Evolutionary conservation across 768 basidiomycete genomes (phyloP), one percentile per base, ranked within the genome.

Genomic region (Kwoniella sp.): DNA sequence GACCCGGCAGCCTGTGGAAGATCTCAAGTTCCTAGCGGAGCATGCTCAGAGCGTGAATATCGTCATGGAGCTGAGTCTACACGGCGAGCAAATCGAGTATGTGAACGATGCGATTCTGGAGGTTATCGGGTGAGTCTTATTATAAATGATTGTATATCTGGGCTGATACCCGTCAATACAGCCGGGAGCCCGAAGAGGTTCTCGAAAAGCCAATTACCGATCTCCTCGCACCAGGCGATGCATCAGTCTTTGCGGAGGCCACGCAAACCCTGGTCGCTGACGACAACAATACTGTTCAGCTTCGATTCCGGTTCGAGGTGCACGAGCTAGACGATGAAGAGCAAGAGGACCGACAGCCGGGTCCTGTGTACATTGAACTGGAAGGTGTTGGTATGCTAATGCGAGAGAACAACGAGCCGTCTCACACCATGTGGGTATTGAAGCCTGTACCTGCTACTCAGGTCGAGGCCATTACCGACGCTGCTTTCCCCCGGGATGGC

Each of bases 361-460:
- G 72, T n/a, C 73, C 73, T 1, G 58, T 73, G 0, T 78, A 73
- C 73, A 87, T 89, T 72, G 83, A 82, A 61, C 90, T 98, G 85
- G 92, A 96, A 67, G 95, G 88, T 26, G 93, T 93, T 71, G 95
- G 95, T 15, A 96, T 99, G 95, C 82, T 98, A 64, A 92, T 98
- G 84, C 81, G 88, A 54, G 92, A 96, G 77, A 84, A 91, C 27
- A 83, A 90, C 70, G 81, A 83, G 54, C 84, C 89, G 12, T 88
- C 90, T 14, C 95, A 96, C 74, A 93, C 92, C 12, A 95, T 96
- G 91, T 96, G 91, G 91, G 90, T 93, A 38, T 83, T 91, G 74
- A 89, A 86, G 70, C 88, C 75, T 9, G 70, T 72, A 6, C 43
- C 63, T 2, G 61, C 64, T 1, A 60, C 58, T 8, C 55, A 53